Base-by-base conservation (phyloP, 1,139 yeast species). In the Blastobotrys malaysiensis region DNA sequence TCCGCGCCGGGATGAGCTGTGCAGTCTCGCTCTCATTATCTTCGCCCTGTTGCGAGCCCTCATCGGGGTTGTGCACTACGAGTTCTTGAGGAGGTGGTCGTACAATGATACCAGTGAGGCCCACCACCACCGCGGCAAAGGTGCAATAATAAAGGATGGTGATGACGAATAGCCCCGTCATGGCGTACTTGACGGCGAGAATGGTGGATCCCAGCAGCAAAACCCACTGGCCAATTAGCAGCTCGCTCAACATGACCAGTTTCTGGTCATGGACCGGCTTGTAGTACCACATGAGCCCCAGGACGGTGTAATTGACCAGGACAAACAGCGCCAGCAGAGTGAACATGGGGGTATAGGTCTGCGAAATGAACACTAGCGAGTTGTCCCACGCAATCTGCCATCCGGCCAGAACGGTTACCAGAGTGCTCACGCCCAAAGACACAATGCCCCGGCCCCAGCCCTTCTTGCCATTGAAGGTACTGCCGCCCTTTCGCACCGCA, bases 261-360 rank as follows among this genome's bases (percentile, higher is more conserved):
- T 88, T 89, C 63, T 86, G 89, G 65, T 83, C 95, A 61, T 83
- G 86, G 31, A 83, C 80, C 7, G 86, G 83, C 61, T 79, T 77
- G 48, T 78, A 64, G 56, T 75, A 72, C 51, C 77, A 76, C 57
- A 81, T 76, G 14, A 79, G 59, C 27, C 84, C 82, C 61, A 87
- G 72, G 21, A 85, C 57, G 2, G 78, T 47, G 63, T 84, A 86
- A 63, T 84, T 85, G 49, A 77, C 56, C 27, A 87, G 66, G 44
- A 84, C 60, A 61, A 83, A 81, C 7, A 76, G 65, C 0, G 78
- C 65, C 0, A 74, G 59, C 3, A 78, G 61, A 0, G 82, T 73
- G 31, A 82, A 57, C 21, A 83, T 67, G 0, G 84, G 81, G 0
- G 82, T 69, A 18, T 72, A 62, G 56, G 77, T 79, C 52, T 81